These are phyloP conservation scores for Mesembryanthemum crystallinum DNA, from an alignment of 148 eudicot species.

Conservation along the genomic window DNA sequence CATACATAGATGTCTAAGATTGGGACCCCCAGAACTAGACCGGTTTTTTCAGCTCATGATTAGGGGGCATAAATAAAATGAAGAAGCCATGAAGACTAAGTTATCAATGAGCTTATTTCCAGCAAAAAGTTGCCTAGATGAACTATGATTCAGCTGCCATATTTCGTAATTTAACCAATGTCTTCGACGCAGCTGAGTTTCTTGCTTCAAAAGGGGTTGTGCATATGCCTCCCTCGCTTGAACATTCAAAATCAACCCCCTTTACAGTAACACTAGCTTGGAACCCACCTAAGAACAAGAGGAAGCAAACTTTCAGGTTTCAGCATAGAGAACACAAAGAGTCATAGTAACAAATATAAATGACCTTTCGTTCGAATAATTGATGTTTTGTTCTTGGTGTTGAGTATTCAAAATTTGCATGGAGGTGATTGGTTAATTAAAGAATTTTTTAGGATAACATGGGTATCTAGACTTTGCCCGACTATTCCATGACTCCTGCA, in stretches of 20 bases:
- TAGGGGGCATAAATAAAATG: background rate
- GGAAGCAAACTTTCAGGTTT: background rate
- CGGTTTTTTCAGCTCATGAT: background rate
- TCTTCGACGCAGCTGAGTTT: slow-evolving; percentile 46
- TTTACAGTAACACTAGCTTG: slow-evolving; percentile 37
- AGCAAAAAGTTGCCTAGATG: background rate
- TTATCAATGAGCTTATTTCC: background rate
- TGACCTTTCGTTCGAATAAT: too few relatives aligned
- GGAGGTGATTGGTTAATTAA: too few relatives aligned
- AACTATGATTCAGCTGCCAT: slow-evolving; percentile 27
- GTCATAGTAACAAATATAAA: background rate
- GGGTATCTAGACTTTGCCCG: too few relatives aligned
- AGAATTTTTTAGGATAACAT: too few relatives aligned
- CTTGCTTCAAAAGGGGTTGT: slow-evolving; percentile 43
- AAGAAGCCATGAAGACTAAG: background rate
- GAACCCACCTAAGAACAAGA: slow-evolving; percentile 40
- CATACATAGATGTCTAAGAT: background rate
- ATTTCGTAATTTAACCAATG: slow-evolving; percentile 38
- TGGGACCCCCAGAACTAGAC: background rate
- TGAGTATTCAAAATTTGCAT: too few relatives aligned
- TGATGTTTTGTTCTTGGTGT: too few relatives aligned
- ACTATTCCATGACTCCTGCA: too few relatives aligned
- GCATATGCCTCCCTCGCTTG: slow-evolving; percentile 28
- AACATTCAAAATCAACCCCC: slow-evolving; percentile 46
- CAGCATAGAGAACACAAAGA: background rate